Base-by-base conservation (phyloP, 2,329 filamentous ascomycete species). In the Aureobasidium sp. region DNA sequence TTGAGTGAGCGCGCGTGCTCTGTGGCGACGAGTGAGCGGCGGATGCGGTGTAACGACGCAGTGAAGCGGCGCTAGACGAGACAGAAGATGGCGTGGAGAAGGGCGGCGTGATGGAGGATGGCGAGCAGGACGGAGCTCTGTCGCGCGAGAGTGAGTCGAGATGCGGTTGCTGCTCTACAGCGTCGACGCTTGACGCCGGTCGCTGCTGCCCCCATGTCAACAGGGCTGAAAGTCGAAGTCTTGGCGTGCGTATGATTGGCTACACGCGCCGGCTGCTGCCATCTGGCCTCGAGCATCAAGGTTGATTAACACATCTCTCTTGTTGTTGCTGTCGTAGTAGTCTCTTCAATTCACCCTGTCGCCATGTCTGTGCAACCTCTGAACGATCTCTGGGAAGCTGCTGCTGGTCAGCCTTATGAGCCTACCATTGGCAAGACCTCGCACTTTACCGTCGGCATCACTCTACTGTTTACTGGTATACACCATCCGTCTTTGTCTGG, bases 301-400 rank as follows among this genome's bases (percentile, higher is more conserved):
- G n/a, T 53, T 17, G 49, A 24, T 5, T n/a, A 9, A 19, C 40
- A 24, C n/a, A 24, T 27, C n/a, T 35, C 42, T 7, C n/a, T 33
- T 19, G 15, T n/a, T 17, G 31, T 53, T 40, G 19, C 19, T 17
- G 31, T 48, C 22, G 49, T 57, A 29, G 53, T 57, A 27, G 19
- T 48, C 44, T 48, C 15, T 48, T 7, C 54, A 52, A 50, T 52
- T 44, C 19, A 50, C 53, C 44, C 65, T 49, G 89, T 61, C 62
- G 61, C 65, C 52, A 89, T 90, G 86, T 87, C 89, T 84, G 84
- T 86, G 72, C 90, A 89, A 81, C 81, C 96, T 76, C 86, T 80
- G 56, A 72, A 88, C 78, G 86, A 94, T 76, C 83, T 96, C 79
- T 97, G 93, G 93, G 88, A 95, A 82, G 89, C 90, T 82, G 90